These are phyloP conservation scores for Populus trichocarpa DNA, from an alignment of 441 rosid genomes.

Conservation along the genomic window DNA sequence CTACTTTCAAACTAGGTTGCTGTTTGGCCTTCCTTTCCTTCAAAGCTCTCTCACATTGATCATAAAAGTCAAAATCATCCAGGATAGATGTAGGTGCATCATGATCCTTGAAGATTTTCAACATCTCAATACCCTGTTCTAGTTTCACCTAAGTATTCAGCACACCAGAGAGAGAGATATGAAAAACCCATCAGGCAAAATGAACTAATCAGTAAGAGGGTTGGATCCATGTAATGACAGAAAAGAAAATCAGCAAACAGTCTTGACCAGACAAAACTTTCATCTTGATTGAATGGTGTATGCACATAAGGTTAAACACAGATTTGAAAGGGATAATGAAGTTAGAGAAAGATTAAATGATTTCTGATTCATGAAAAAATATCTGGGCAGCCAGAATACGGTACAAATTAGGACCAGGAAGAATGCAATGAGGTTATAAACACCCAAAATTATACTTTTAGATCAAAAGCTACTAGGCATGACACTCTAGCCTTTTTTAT, in stretches of 20 bases:
- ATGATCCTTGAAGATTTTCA: conserved; percentile 63
- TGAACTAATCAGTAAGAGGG: conserved; percentile 7
- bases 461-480: background rate
- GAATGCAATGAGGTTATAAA: background rate
- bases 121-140: conserved; percentile 73
- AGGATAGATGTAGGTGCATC: conserved; percentile 54
- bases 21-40: conserved; percentile 51
- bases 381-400: background rate
- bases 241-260: background rate
- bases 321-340: background rate
- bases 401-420: background rate
- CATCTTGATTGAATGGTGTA: background rate
- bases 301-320: background rate
- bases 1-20: conserved; percentile 19
- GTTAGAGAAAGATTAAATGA: background rate
- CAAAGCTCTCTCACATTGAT: conserved; percentile 53
- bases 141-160: conserved; percentile 57
- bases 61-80: conserved; percentile 70
- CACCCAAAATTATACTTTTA: background rate
- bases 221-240: background rate
- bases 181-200: conserved; percentile 6
- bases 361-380: background rate
- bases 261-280: background rate
- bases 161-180: background rate
- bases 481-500: background rate